Evolutionary conservation across 1,284 basidiomycete genomes (phyloP).

Genomic region (Mrakiaceae sp.): DNA sequence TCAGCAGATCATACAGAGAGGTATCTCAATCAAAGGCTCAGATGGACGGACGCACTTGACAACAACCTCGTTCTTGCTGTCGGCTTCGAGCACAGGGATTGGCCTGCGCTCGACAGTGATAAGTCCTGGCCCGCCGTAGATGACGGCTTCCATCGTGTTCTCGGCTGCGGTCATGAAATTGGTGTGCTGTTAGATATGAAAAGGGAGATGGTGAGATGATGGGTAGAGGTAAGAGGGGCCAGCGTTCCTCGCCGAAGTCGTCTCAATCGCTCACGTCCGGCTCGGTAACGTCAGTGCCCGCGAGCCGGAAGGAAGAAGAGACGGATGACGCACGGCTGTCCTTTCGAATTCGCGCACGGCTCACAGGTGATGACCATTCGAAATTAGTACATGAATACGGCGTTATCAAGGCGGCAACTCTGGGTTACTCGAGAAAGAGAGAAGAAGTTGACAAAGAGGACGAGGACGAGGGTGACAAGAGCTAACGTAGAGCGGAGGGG

Average conservation of each 20-base stretch:
- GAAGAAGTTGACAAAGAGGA: too few species aligned
- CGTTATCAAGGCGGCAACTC: too few species aligned
- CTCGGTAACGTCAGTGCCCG: neutral
- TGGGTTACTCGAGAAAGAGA: too few species aligned
- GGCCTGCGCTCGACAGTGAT: conserved; percentile 27
- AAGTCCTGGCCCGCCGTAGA: conserved; percentile 23
- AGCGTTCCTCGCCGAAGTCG: too few species aligned
- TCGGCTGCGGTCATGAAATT: neutral
- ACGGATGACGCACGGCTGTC: too few species aligned
- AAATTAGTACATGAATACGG: too few species aligned
- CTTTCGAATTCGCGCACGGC: too few species aligned
- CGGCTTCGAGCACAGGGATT: conserved; percentile 21
- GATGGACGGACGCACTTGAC: conserved; percentile 25
- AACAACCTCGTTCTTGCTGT: conserved; percentile 24
- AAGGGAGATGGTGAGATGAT: neutral
- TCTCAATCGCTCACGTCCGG: neutral
- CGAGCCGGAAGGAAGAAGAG: neutral
- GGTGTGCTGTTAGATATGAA: neutral
- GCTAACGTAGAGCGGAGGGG: too few species aligned
- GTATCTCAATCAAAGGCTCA: neutral
- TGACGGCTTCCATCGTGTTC: conserved; percentile 27
- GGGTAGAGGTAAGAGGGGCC: neutral
- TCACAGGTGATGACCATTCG: too few species aligned
- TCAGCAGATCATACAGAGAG: conserved; percentile 6
- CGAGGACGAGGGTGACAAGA: too few species aligned